A percentile compares a stretch with the other conserved stretches of the same genome.
Evolutionary conservation across 345 rosid genomes (phyloP).

Genomic region (Bruguiera parviflora): DNA sequence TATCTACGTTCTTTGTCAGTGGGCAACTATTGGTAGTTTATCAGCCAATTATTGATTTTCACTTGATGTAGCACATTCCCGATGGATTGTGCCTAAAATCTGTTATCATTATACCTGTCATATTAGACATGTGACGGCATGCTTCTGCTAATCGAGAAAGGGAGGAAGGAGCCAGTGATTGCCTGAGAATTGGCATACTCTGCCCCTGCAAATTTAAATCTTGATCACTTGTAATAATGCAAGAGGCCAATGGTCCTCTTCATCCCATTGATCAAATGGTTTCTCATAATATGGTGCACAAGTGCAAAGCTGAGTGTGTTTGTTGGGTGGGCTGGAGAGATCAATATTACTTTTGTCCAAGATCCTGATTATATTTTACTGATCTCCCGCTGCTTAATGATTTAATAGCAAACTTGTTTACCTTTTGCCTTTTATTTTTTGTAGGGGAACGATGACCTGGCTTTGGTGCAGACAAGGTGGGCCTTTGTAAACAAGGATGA

Average conservation of each 20-base stretch:
- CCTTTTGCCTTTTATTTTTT: slow-evolving; percentile 4
- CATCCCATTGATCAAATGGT: not conserved
- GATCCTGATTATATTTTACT: not conserved
- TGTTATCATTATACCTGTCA: not conserved
- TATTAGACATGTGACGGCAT: not conserved
- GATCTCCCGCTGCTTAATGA: not conserved
- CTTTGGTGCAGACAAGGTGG: slow-evolving; percentile 89
- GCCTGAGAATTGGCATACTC: not conserved
- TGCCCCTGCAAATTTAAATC: not conserved
- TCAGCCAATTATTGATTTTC: too few species aligned
- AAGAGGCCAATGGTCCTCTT: not conserved
- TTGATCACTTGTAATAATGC: not conserved
- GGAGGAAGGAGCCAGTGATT: not conserved
- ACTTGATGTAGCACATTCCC: not conserved
- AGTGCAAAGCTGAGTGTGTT: not conserved
- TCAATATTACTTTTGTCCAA: not conserved
- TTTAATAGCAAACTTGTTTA: not conserved
- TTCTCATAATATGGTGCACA: not conserved
- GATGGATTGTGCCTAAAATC: not conserved
- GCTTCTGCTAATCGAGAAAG: not conserved
- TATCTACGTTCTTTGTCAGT: not conserved
- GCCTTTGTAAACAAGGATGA: slow-evolving; percentile 85
- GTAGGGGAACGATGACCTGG: slow-evolving; percentile 71
- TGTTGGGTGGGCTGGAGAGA: not conserved
- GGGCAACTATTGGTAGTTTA: too few species aligned